Evolutionary conservation across 2,329 filamentous ascomycete genomes (phyloP), one percentile per base, ranked within the genome.

Genomic region (Hymenoscyphus albidus): DNA sequence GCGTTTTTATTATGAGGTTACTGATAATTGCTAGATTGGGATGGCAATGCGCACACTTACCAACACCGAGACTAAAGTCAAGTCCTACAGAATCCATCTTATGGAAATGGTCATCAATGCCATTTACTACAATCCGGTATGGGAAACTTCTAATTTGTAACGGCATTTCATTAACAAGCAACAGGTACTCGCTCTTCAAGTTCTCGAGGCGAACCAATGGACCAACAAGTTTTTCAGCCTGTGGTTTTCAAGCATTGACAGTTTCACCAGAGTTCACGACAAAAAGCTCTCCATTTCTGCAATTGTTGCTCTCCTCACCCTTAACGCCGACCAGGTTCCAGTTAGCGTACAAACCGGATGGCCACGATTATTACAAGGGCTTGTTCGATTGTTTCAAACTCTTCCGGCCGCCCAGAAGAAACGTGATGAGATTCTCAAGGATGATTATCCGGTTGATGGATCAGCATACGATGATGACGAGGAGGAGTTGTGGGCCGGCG

Each of bases 81-180:
- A 96, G 82, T 93, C 92, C 2, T 96, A 97, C 78, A 90, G 92
- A 73, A 93, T 98, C 62, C 94, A 99, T 77, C 80, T 99, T 56
- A 96, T 99, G 91, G 95, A 99, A 80, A 96, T 99, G 88, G 88
- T 99, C 65, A 97, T 99, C 82, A 98, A 98, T 78, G 88, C 91
- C 63, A 93, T 98, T 73, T 96, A 98, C 83, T 99, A 99, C 83
- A 97, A 97, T 80, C 93, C 95, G 1, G 79, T 75, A 70, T 12
- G 70, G 27, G 32, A 32, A 31, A 14, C 18, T 5, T 18, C 18
- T 44, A 1, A 42, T 3, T 12, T 42, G 7, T 10, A n/a, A 13
- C 9, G 40, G 14, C 10, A 40, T 14, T 22, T 22, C 39, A 16
- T 40, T 67, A 27, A 56, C 14, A 31, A 27, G 2, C 18, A n/a